Conservation (phyloP, 2,329 filamentous ascomycete species). For the Dothiorella sarmentorum region DNA sequence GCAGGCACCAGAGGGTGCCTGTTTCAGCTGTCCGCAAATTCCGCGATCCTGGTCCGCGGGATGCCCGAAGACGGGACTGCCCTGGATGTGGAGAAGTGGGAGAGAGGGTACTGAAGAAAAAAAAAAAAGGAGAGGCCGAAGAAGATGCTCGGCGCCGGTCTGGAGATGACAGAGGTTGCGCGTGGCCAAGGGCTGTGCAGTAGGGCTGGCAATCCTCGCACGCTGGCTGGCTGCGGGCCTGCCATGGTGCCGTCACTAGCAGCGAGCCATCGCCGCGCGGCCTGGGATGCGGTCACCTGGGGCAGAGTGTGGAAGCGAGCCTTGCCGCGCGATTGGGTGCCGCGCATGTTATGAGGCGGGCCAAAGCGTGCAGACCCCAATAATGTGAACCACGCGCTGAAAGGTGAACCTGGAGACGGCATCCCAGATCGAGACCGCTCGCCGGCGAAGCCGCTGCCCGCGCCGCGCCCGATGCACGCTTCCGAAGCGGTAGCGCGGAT, state of each 20-base stretch:
- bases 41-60: conserved; percentile 16
- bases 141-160: neutral
- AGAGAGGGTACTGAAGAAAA: neutral
- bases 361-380: conserved; percentile 14
- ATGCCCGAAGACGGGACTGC: conserved; percentile 11
- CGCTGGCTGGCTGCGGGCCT: conserved; percentile 11
- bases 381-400: neutral
- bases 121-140: neutral
- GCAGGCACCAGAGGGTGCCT: conserved; percentile 5
- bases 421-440: conserved; percentile 3
- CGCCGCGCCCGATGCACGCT: conserved; percentile 10
- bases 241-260: conserved; percentile 12
- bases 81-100: neutral
- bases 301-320: neutral
- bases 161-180: conserved; percentile 5
- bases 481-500: conserved; percentile 15
- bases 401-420: neutral
- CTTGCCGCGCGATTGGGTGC: conserved; percentile 14
- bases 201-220: conserved; percentile 5
- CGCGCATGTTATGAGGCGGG: neutral
- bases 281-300: conserved; percentile 15
- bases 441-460: conserved; percentile 11
- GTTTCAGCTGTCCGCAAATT: conserved; percentile 15
- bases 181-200: conserved; percentile 11
- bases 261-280: conserved; percentile 15